Evolutionary conservation across 2,329 filamentous ascomycete genomes (phyloP).

Genomic region (Chaetomium sp.): DNA sequence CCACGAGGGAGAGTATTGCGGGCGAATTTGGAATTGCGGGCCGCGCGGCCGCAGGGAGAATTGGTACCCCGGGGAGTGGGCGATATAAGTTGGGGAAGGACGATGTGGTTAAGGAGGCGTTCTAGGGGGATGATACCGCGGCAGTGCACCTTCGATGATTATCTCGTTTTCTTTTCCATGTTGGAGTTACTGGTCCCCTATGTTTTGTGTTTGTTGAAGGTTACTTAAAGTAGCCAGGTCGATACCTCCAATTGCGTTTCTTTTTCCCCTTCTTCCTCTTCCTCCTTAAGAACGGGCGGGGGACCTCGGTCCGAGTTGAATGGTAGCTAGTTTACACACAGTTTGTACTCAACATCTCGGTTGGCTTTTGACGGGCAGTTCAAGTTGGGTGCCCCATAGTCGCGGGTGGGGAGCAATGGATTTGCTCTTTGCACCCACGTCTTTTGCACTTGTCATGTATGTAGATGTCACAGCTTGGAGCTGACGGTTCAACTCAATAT

Average conservation of each 20-base stretch:
- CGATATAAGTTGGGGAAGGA: slow-evolving; percentile 70
- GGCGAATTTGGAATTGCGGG: slow-evolving; percentile 41
- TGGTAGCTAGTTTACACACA: too few species aligned
- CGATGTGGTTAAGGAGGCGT: slow-evolving; percentile 58
- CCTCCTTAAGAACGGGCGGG: background rate
- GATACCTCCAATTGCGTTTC: slow-evolving; percentile 6
- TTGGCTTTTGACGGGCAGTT: too few species aligned
- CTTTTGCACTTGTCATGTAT: background rate
- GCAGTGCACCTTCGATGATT: too few species aligned
- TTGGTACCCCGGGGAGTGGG: slow-evolving; percentile 48
- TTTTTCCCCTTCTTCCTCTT: background rate
- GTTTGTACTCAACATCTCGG: too few species aligned
- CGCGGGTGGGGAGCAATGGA: too few species aligned
- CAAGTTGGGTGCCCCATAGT: too few species aligned
- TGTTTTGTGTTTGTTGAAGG: background rate
- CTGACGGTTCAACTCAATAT: background rate
- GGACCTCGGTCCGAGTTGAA: background rate
- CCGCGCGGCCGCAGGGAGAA: slow-evolving; percentile 45
- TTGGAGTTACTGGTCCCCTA: background rate
- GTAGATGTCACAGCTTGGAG: background rate
- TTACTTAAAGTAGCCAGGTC: background rate
- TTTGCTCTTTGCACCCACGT: too few species aligned
- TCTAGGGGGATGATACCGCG: background rate
- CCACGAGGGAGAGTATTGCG: slow-evolving; percentile 89
- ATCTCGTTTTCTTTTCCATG: background rate